Base-by-base conservation (phyloP, 805 yeast genomes). In the Metschnikowia kunwiensis region DNA sequence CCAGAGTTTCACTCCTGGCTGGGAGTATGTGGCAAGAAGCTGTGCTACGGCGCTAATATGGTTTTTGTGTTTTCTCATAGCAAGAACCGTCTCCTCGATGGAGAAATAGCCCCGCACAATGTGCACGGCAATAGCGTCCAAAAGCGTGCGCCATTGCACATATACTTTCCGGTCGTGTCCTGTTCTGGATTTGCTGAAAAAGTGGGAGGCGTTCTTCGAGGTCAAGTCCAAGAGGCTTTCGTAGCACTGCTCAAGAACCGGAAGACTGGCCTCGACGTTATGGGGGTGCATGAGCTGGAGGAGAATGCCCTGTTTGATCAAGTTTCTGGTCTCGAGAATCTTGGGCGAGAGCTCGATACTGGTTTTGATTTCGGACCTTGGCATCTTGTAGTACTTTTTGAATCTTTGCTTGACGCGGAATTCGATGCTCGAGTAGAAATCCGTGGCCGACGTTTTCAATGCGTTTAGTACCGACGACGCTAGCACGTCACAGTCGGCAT, bases 91-190 rank as follows among this genome's bases (percentile, higher is more conserved):
- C 42, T 75, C 77, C 27, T 75, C 83, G 10, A 75, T 40, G 10
- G 82, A 77, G 17, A 85, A 63, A 47, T 78, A 74, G 1, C 78
- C 64, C 43, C 83, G 70, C 6, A 76, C 74, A 7, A 85, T 77
- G 47, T 82, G 84, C 33, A 82, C 66, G 0, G 82, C 80, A 5
- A 75, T 51, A 4, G 77, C 54, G 51, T 86, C 95, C 5, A 83
- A 54, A 30, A 82, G 56, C 7, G 53, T 50, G 27, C 86, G 54
- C 24, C 72, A 51, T 32, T 63, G 66, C 5, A 7, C 22, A 30
- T 58, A 59, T 8, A 68, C 39, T 13, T 41, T 42, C 5, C 33
- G 18, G 40, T 68, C 72, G 41, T 64, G 70, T 3, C 40, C 37
- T 2, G 61, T 50, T 2, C 55, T 16, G 5, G 27, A 15, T 2